Evolutionary conservation across 768 basidiomycete genomes (phyloP), one percentile per base, ranked within the genome.

Genomic region (Solioccasus polychromus): DNA sequence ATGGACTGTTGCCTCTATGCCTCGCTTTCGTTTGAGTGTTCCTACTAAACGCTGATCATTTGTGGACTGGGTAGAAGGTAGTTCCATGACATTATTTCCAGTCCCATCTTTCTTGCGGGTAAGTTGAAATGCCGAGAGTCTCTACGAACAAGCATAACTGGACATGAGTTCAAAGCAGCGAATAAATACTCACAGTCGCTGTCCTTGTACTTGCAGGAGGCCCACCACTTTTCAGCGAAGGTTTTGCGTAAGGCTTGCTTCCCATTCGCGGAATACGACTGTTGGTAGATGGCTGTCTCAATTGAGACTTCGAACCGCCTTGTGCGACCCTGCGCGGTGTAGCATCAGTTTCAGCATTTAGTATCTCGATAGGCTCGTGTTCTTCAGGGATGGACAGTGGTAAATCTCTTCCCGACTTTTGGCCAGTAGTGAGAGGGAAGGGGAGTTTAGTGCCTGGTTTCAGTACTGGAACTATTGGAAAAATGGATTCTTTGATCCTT

Each of bases 241-340:
- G 71, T 47, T 78, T 71, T 24, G 73, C 64, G 61, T 84, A 85
- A 3, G 82, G 83, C 43, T 83, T 84, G 20, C 61, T 62, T 28
- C 72, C 73, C 32, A 80, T 78, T 47, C 83, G 72, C 15, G 83
- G 83, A 54, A 85, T 85, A 59, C 73, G 72, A 61, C 83, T 82
- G 1, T 69, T 73, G n/a, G 25, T 34, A 20, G 63, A 55, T 8
- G 69, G 62, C 50, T 81, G 77, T 55, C 74, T 79, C 42, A 83
- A 57, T 35, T 50, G 71, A 15, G 78, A 77, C 44, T 74, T 77
- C 5, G 54, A 48, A 18, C 53, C 53, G n/a, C 58, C 45, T 28
- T 64, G 54, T 17, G 58, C 39, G 34, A 29, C 55, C 42, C 29
- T 62, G 24, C 44, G 48, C 14, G 46, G 36, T 0, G 55, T 40